phyloP scores from a whole-genome alignment of 768 basidiomycete species.

The Lactarius tabidus region DNA sequence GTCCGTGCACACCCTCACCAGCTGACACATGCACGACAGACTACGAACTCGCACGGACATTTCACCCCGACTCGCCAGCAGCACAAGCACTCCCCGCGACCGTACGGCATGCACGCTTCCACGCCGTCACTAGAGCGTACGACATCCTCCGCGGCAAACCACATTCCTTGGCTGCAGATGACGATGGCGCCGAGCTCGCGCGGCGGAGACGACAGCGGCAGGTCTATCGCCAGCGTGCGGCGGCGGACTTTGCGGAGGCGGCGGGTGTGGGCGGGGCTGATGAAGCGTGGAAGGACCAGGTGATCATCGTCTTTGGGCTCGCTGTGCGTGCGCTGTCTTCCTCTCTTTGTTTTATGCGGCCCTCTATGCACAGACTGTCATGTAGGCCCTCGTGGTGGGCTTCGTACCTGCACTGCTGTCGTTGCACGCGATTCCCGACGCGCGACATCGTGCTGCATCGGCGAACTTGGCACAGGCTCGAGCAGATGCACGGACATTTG shows the following conservation, averaged over 20 bases:
- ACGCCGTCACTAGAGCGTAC: slow-evolving; percentile 61
- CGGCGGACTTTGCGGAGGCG: slow-evolving; percentile 17
- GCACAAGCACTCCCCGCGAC: slow-evolving; percentile 40
- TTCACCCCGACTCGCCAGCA: slow-evolving; percentile 65
- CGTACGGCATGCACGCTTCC: slow-evolving; percentile 57
- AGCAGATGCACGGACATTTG: slow-evolving; percentile 51
- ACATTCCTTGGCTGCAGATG: slow-evolving; percentile 15
- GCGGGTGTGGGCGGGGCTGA: slow-evolving; percentile 31
- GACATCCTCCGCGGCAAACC: slow-evolving; percentile 45
- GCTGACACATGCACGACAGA: slow-evolving; percentile 38
- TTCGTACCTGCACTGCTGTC: slow-evolving; percentile 42
- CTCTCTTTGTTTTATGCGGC: background rate
- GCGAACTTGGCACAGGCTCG: slow-evolving; percentile 57
- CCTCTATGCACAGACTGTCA: background rate
- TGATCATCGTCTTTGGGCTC: slow-evolving; percentile 47
- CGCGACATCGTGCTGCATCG: slow-evolving; percentile 49
- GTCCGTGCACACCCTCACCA: background rate
- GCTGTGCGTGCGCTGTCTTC: slow-evolving; percentile 38
- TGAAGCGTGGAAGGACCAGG: slow-evolving; percentile 49
- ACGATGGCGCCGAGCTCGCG: slow-evolving; percentile 46
- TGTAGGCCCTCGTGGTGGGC: slow-evolving; percentile 42
- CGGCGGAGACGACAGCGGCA: slow-evolving; percentile 42
- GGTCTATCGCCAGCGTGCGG: slow-evolving; percentile 28
- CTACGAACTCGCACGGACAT: slow-evolving; percentile 65
- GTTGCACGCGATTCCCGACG: slow-evolving; percentile 36